phyloP scores from a whole-genome alignment of 495 filamentous ascomycete genomes.

The Penicillium soppii region DNA sequence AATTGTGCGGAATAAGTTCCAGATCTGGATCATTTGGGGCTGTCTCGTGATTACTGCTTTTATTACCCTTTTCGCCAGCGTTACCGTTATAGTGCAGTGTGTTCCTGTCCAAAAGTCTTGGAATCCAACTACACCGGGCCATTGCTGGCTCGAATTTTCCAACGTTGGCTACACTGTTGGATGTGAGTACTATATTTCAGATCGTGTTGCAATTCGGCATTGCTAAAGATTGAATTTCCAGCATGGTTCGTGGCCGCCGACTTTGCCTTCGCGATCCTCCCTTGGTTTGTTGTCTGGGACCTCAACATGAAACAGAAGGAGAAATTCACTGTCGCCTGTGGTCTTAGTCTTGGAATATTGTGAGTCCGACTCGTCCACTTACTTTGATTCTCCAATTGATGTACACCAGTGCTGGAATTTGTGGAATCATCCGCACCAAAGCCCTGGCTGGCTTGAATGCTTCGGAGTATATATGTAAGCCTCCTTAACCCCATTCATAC shows the following conservation, averaged over 20 bases:
- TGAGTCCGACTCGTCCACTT: constrained; percentile 2
- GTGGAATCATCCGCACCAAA: constrained; percentile 29
- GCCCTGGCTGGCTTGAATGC: constrained; percentile 21
- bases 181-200: constrained; percentile 14
- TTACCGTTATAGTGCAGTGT: constrained; percentile 24
- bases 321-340: constrained; percentile 27
- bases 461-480: constrained; percentile 27
- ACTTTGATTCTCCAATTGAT: not conserved
- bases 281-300: constrained; percentile 32
- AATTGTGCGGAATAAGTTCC: constrained; percentile 27
- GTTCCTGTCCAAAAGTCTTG: constrained; percentile 22
- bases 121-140: constrained; percentile 16
- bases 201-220: not conserved
- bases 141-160: constrained; percentile 28
- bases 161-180: constrained; percentile 28
- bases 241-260: constrained; percentile 28
- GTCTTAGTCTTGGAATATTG: constrained; percentile 28
- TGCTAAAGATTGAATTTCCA: constrained; percentile 1
- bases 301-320: constrained; percentile 33
- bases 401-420: constrained; percentile 23
- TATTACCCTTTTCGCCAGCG: constrained; percentile 23
- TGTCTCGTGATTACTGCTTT: constrained; percentile 17
- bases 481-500: not conserved
- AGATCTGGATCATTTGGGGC: constrained; percentile 23
- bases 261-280: constrained; percentile 28